phyloP scores from a whole-genome alignment of 2,329 filamentous ascomycete species.

The Lecanosticta acicola region DNA sequence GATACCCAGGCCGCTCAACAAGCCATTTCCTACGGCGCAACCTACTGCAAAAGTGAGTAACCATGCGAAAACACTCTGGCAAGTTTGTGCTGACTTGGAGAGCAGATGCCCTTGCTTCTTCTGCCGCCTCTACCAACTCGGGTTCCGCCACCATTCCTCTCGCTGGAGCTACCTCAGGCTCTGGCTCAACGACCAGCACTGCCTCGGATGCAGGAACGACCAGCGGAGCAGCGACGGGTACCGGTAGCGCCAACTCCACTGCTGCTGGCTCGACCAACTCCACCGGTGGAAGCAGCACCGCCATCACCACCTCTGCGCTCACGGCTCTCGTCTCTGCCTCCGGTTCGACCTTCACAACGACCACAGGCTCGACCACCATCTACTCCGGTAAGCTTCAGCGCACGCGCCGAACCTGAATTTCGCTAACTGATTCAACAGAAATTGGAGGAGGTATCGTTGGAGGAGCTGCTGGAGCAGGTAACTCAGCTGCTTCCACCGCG shows the following conservation, averaged over 20 bases:
- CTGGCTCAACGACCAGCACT: background rate
- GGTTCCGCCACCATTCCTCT: slow-evolving; percentile 10
- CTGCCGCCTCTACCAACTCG: slow-evolving; percentile 8
- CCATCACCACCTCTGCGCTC: slow-evolving; percentile 30
- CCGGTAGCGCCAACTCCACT: slow-evolving; percentile 1
- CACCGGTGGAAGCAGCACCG: slow-evolving; percentile 5
- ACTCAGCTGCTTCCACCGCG: slow-evolving; percentile 1
- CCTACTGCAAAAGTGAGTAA: slow-evolving; percentile 30
- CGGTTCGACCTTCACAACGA: slow-evolving; percentile 29
- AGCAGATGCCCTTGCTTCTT: slow-evolving; percentile 7
- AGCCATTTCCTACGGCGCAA: slow-evolving; percentile 32
- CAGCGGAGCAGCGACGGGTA: slow-evolving; percentile 2
- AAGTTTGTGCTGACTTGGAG: background rate
- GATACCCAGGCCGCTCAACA: slow-evolving; percentile 20
- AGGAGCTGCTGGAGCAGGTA: slow-evolving; percentile 12
- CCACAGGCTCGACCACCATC: slow-evolving; percentile 33
- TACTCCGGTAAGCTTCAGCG: slow-evolving; percentile 16
- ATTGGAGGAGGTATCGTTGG: slow-evolving; percentile 9
- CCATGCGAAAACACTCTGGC: background rate
- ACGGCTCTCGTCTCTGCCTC: slow-evolving; percentile 27
- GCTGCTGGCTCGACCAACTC: background rate
- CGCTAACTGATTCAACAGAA: background rate
- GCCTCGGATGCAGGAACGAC: slow-evolving; percentile 5
- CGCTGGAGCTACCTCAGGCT: slow-evolving; percentile 4
- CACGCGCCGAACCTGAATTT: background rate